These are phyloP conservation scores for Chenopodium quinoa DNA, from an alignment of 148 eudicot genomes.

Conservation along the genomic window DNA sequence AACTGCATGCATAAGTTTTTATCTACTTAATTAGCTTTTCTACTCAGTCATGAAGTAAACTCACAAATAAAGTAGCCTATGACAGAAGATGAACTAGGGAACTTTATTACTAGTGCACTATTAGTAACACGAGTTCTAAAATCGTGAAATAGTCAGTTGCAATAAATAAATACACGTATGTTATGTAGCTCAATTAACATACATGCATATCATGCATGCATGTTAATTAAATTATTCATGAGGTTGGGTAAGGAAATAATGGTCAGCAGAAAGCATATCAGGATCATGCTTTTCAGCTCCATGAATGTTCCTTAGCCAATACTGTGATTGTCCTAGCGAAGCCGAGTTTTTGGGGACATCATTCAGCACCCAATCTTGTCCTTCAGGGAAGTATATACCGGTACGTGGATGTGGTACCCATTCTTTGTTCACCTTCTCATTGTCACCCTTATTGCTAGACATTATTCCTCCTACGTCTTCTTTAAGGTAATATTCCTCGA, in stretches of 20 bases:
- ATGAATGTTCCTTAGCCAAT: constrained; percentile 52
- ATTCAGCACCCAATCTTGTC: constrained; percentile 62
- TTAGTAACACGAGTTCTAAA: too few relatives aligned
- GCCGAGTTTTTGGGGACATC: constrained; percentile 44
- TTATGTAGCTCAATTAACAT: background rate
- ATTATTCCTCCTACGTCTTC: background rate
- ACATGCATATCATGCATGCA: background rate
- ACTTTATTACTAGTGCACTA: too few relatives aligned
- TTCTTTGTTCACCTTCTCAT: constrained; percentile 1
- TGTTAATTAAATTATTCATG: background rate
- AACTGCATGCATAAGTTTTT: too few relatives aligned
- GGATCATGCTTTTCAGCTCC: constrained; percentile 47
- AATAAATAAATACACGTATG: too few relatives aligned
- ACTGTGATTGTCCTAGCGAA: constrained; percentile 23
- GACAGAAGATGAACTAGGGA: too few relatives aligned
- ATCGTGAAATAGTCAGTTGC: too few relatives aligned
- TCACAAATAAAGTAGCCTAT: too few relatives aligned
- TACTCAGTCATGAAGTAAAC: too few relatives aligned
- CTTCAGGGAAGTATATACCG: constrained; percentile 57
- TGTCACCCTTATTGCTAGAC: background rate
- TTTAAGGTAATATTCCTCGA: too few relatives aligned
- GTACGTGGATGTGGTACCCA: constrained; percentile 64
- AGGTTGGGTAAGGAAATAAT: constrained; percentile 14
- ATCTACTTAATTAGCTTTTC: too few relatives aligned
- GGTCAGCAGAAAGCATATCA: constrained; percentile 29